Base-by-base conservation (phyloP, 805 yeast species). In the Kazachstania kunashirensis region DNA sequence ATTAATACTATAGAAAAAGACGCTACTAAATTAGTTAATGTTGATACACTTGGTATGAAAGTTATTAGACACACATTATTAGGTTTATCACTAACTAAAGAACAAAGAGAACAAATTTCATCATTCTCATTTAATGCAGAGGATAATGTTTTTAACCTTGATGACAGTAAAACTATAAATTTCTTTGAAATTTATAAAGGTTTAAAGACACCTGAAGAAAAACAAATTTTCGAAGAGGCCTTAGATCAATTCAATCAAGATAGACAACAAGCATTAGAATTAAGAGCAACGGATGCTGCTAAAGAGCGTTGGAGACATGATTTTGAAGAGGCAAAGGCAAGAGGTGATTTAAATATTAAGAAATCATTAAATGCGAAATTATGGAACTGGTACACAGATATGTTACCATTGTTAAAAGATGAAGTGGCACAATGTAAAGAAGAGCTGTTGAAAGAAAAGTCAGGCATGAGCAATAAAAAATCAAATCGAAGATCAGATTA, bases 231-330 rank as follows among this genome's bases (percentile, higher is more conserved):
- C 55, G 82, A 84, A 49, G 65, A 63, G 14, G 71, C 77, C 0
- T 59, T 92, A 33, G 88, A 85, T 44, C 58, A 67, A 2, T 73
- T 80, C 46, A 88, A 92, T 47, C 73, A 72, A 38, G 75, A 73
- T 18, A 74, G 98, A 54, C 96, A 92, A 57, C 65, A 73, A 31
- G 71, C 71, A 21, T 55, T 92, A 23, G 98, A 92, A 59, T 46
- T 49, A 14, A 71, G 81, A 40, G 89, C 95, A 3, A 66, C 83
- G 1, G 88, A 82, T 44, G 88, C 89, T 1, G 94, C 97, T 0
- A 75, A 73, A 44, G 84, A 79, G 50, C 80, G 83, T 56, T 89
- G 98, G 98, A 79, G 75, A 54, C 79, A 77, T 47, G 88, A 79
- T 44, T 80, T 73, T 47, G 94, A 84, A 48, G 76, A 73, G 36